Conservation (phyloP, 2,329 filamentous ascomycete species). For the Pseudocercospora crystallina region DNA sequence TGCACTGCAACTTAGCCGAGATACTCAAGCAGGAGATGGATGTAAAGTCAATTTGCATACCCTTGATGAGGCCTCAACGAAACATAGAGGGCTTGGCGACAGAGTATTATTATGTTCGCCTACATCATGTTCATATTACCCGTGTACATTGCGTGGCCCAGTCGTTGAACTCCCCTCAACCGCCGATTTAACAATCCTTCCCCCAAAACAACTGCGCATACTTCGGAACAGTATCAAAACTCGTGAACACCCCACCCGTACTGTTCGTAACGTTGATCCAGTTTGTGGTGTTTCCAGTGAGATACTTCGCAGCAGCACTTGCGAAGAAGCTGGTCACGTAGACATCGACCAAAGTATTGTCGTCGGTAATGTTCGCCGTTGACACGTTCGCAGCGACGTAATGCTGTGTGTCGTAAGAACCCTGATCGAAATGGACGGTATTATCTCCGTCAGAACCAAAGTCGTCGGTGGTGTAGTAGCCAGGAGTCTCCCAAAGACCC, state of each 20-base stretch:
- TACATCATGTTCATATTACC: too few relatives aligned
- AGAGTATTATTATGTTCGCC: too few relatives aligned
- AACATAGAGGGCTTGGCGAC: not conserved
- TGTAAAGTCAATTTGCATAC: too few relatives aligned
- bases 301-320: constrained; percentile 18
- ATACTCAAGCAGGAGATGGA: too few relatives aligned
- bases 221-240: constrained; percentile 19
- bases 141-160: too few relatives aligned
- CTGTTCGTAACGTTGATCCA: constrained; percentile 23
- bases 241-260: constrained; percentile 18
- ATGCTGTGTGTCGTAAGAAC: constrained; percentile 14
- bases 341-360: constrained; percentile 22
- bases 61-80: too few relatives aligned
- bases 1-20: too few relatives aligned
- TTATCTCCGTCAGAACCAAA: constrained; percentile 60
- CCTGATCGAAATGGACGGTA: constrained; percentile 46
- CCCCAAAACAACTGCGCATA: constrained; percentile 21
- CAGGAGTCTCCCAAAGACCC: constrained; percentile 38
- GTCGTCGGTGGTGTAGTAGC: constrained; percentile 58
- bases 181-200: constrained; percentile 18
- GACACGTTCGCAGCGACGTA: constrained; percentile 24
- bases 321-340: constrained; percentile 23
- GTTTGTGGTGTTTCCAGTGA: constrained; percentile 18
- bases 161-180: too few relatives aligned
- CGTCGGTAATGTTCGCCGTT: constrained; percentile 19